Conservation (phyloP, 306 rosid genomes). For the Gynostemma pentaphyllum region DNA sequence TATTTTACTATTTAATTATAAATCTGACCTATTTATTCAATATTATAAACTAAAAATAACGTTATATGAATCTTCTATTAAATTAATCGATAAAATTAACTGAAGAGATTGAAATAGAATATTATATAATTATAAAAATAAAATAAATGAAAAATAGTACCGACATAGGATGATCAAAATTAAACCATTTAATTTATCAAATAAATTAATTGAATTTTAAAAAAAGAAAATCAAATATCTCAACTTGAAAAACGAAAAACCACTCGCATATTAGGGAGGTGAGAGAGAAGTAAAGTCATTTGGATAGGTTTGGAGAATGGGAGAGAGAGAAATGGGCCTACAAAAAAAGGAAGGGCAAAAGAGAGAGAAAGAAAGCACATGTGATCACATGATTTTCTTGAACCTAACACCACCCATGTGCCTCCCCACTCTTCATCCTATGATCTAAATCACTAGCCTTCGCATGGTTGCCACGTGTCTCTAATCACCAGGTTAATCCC, state of each 20-base stretch:
- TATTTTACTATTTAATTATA: too few species aligned
- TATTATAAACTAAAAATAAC: too few species aligned
- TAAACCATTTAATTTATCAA: too few species aligned
- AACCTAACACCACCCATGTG: constrained; percentile 93
- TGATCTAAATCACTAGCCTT: constrained; percentile 37
- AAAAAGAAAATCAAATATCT: too few species aligned
- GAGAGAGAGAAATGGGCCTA: constrained; percentile 25
- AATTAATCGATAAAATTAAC: too few species aligned
- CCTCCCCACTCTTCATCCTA: constrained; percentile 33
- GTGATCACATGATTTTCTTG: constrained; percentile 94
- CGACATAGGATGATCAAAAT: too few species aligned
- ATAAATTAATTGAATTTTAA: too few species aligned
- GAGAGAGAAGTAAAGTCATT: not conserved
- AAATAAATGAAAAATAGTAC: too few species aligned
- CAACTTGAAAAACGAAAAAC: not conserved
- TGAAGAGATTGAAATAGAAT: too few species aligned
- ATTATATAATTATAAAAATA: too few species aligned
- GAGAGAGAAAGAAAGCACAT: constrained; percentile 48
- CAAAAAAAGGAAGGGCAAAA: constrained; percentile 19
- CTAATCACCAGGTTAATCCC: constrained; percentile 16
- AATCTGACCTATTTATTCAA: too few species aligned
- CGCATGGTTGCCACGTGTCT: constrained; percentile 64
- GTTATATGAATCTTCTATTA: too few species aligned
- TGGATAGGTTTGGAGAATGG: not conserved
- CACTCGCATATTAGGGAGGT: not conserved